phyloP scores from a whole-genome alignment of 192 early-diverging fungal genomes.

The Jimgerdemannia lactiflua region DNA sequence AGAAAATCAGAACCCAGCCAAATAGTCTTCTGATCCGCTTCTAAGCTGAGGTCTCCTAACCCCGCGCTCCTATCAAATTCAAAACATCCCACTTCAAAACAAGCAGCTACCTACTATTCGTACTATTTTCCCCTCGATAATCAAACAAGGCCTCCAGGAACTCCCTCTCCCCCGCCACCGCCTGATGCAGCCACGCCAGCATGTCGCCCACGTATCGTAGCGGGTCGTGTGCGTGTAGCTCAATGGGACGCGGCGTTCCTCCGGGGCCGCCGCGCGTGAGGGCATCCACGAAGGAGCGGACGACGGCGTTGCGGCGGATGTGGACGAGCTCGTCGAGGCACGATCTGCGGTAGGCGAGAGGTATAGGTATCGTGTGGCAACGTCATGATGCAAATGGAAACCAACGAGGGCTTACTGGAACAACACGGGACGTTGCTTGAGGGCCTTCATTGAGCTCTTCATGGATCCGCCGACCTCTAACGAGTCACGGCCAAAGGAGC shows the following conservation, averaged over 20 bases:
- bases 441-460: conserved; percentile 60
- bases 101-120: not conserved
- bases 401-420: conserved; percentile 58
- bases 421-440: conserved; percentile 68
- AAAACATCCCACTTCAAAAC: no score
- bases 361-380: not conserved
- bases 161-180: conserved; percentile 82
- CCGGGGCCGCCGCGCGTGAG: conserved; percentile 73
- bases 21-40: no score
- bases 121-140: conserved; percentile 22
- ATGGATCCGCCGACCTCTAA: conserved; percentile 66
- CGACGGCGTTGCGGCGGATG: conserved; percentile 62
- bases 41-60: no score
- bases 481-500: conserved; percentile 60
- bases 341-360: conserved; percentile 30
- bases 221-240: conserved; percentile 90
- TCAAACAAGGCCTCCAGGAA: conserved; percentile 63
- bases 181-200: conserved; percentile 96
- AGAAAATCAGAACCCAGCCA: not conserved
- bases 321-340: conserved; percentile 73
- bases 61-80: no score
- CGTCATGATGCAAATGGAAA: not conserved
- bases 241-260: conserved; percentile 84
- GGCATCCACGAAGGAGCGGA: conserved; percentile 69
- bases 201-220: conserved; percentile 93